These are phyloP conservation scores for Ophiostoma tasmaniense DNA, from an alignment of 2,329 filamentous ascomycete genomes.

Conservation along the genomic window DNA sequence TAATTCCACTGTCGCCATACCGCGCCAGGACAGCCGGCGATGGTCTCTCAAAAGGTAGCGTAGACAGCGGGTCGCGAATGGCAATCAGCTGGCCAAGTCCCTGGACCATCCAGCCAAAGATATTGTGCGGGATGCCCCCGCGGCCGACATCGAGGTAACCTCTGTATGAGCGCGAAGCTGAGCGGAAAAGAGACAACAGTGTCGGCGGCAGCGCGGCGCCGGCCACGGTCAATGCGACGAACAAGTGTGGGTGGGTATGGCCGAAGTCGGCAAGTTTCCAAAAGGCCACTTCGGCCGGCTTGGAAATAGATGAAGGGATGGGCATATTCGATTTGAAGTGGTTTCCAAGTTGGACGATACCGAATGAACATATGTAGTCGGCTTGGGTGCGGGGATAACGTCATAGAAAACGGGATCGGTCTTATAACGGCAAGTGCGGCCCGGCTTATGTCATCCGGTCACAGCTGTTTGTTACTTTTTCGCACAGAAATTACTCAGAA, in stretches of 20 bases:
- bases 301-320: neutral
- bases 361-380: neutral
- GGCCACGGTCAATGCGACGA: neutral
- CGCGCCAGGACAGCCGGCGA: conserved; percentile 17
- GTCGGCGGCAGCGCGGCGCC: neutral
- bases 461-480: neutral
- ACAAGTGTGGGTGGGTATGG: neutral
- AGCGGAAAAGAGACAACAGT: neutral
- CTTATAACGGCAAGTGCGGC: neutral
- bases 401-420: neutral
- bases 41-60: conserved; percentile 24
- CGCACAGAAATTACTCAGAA: neutral
- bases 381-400: neutral
- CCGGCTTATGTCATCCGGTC: neutral
- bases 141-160: conserved; percentile 28
- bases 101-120: conserved; percentile 35
- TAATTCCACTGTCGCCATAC: conserved; percentile 20
- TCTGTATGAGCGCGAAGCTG: neutral
- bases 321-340: neutral
- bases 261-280: neutral
- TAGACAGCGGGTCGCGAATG: conserved; percentile 28
- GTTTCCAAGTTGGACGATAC: neutral
- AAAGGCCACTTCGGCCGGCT: neutral
- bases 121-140: conserved; percentile 37
- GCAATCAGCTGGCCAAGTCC: conserved; percentile 26